Evolutionary conservation across 2,329 filamentous ascomycete species (phyloP), one percentile per base, ranked within the genome.

Genomic region (Cryoendolithus antarcticus): DNA sequence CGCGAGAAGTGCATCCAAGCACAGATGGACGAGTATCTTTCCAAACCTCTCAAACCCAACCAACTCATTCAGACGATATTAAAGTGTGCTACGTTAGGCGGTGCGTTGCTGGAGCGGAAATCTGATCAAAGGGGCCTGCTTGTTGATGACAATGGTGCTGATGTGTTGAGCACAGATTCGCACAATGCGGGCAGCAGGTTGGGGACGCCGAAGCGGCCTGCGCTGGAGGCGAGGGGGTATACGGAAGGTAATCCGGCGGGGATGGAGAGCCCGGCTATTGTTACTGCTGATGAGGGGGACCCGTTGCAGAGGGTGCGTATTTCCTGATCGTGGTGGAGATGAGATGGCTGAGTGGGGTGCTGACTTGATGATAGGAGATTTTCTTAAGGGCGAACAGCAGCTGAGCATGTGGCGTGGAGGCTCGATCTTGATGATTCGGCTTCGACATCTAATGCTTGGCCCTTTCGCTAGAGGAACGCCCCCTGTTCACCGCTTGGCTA

Each of bases 21-120:
- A 7, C 86, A 96, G 66, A 98, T 98, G 91, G 91, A 98, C 60
- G 91, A 98, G 62, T 98, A 98, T 58, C 70, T 98, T 32, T 94
- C 89, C 11, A 98, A 98, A 60, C 89, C 89, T 19, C 70, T 96
- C 44, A 93, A 95, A 62, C 89, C 94, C 58, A 95, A 93, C 59
- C 86, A 94, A 60, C 80, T 96, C 55, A 95, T 96, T 55, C 89
- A 96, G 65, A 95, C 88, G 1, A 96, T 98, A 44, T 74, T 96
- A 48, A 94, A 95, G 61, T 96, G 89, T 58, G 89, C 86, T 9
- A 95, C 91, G 4, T 77, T 96, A 28, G 86, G 89, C 42, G 82
- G 85, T 34, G 80, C 81, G 37, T 69, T 93, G 38, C 72, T 89
- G 38, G 84, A 91, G 59, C 82, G 86, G 62, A 81, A 80, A 52